Evolutionary conservation across 2,329 filamentous ascomycete species (phyloP), one percentile per base, ranked within the genome.

Genomic region (Trichoderma hamatum): DNA sequence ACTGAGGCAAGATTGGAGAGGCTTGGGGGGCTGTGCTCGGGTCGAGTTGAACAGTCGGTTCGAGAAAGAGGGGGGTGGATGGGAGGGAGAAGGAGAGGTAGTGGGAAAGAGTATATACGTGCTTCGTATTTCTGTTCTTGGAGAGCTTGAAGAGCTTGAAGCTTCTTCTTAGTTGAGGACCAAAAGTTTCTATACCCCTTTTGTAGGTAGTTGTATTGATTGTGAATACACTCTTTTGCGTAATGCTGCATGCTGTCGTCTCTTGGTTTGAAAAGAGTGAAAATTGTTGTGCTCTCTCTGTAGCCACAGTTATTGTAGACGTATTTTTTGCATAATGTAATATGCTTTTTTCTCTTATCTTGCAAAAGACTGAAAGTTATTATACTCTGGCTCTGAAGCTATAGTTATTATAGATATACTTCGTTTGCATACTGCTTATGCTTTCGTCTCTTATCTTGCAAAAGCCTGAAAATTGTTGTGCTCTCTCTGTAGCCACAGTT

Each of bases 1-100:
- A 67, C 6, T 77, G 52, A 30, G 14, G 2, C 16, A 6, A 10
- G 32, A 10, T 7, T 36, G 30, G 32, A 43, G 14, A 30, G 16
- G 36, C 43, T 10, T 19, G 16, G 16, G 39, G 9, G 36, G 36
- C 36, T 43, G 14, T 49, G n/a, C n/a, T 21, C 43, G 21, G 11
- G 43, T 49, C 21, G 43, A 5, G 43, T 49, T 21, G 3, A 21
- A 11, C 21, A 10, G 5, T 30, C 19, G n/a, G 19, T 49, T 49
- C 46, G 46, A 49, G 21, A 24, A 24, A 19, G n/a, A 11, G 43
- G 43, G 43, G n/a, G 43, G 11, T 21, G 43, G 19, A n/a, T 2
- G 19, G 43, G 4, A 30, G 9, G 34, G 14, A n/a, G 30, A 26
- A 32, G 32, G 36, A 34, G 30, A 59, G n/a, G 3, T 10, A 3